phyloP scores from a whole-genome alignment of 2,329 filamentous ascomycete species.

The Beauveria sp. region DNA sequence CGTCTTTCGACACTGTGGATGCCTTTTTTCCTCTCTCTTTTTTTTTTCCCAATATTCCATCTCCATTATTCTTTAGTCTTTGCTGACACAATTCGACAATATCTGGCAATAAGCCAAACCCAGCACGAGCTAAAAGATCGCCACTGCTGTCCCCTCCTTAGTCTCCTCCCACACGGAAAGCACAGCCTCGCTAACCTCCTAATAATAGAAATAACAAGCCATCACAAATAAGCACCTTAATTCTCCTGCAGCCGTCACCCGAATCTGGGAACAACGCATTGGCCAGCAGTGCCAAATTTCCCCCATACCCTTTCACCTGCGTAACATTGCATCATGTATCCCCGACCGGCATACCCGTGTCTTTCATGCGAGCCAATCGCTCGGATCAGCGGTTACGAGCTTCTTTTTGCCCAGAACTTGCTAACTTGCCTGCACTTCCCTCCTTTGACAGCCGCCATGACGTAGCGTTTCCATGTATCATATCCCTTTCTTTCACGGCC shows the following conservation, averaged over 20 bases:
- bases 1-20: not conserved
- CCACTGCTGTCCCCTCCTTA: not conserved
- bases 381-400: not conserved
- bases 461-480: not conserved
- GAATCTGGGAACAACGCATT: not conserved
- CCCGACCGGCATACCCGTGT: not conserved
- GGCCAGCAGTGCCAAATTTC: not conserved
- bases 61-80: not conserved
- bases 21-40: not conserved
- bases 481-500: no score
- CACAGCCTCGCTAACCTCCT: not conserved
- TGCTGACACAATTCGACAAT: not conserved
- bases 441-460: not conserved
- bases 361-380: constrained; percentile 1
- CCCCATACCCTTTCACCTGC: not conserved
- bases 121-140: not conserved
- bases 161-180: not conserved
- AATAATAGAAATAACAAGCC: constrained; percentile 7
- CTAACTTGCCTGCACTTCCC: not conserved
- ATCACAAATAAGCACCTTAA: not conserved
- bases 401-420: not conserved
- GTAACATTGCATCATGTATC: not conserved
- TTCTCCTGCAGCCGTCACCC: constrained; percentile 2
- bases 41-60: not conserved
- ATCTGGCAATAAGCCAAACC: no score